phyloP scores from a whole-genome alignment of 2,329 filamentous ascomycete species.

The Trichoderma sp. region DNA sequence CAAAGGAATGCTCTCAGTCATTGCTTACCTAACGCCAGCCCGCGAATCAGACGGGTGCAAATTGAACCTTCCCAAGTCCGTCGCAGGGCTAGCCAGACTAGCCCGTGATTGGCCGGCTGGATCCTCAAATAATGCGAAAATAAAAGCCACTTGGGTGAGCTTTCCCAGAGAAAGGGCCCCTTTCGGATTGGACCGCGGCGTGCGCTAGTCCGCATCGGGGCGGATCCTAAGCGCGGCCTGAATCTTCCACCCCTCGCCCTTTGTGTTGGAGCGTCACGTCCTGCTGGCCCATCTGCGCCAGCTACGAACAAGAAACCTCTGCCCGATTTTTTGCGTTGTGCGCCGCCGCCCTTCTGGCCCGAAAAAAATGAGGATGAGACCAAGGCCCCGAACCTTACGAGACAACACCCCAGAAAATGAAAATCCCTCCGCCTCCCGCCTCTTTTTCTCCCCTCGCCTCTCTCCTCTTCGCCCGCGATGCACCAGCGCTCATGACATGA shows the following conservation, averaged over 20 bases:
- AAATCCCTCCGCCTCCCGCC: constrained; percentile 39
- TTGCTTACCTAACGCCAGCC: constrained; percentile 10
- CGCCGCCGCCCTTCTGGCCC: constrained; percentile 46
- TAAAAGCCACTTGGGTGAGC: not conserved
- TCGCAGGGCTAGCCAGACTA: constrained; percentile 24
- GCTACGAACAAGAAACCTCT: constrained; percentile 30
- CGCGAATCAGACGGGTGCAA: not conserved
- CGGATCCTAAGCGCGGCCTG: constrained; percentile 27
- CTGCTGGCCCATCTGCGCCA: constrained; percentile 26
- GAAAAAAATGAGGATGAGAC: constrained; percentile 48
- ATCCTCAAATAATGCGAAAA: constrained; percentile 21
- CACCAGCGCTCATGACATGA: constrained; percentile 29
- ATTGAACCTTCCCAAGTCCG: constrained; percentile 9
- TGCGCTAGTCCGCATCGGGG: constrained; percentile 17
- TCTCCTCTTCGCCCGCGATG: constrained; percentile 27
- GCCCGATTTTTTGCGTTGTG: constrained; percentile 40
- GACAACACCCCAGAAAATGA: constrained; percentile 42
- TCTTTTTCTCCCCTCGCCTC: constrained; percentile 35
- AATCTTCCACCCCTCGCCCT: constrained; percentile 26
- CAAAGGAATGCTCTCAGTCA: not conserved
- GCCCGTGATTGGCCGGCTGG: constrained; percentile 26
- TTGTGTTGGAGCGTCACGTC: constrained; percentile 35
- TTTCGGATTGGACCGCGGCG: not conserved
- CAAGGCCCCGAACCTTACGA: constrained; percentile 46
- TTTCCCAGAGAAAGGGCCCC: not conserved